A percentile compares a stretch with the other conserved stretches of the same genome.
phyloP scores from a whole-genome alignment of 805 yeast species.

The Pichia paraexigua region DNA sequence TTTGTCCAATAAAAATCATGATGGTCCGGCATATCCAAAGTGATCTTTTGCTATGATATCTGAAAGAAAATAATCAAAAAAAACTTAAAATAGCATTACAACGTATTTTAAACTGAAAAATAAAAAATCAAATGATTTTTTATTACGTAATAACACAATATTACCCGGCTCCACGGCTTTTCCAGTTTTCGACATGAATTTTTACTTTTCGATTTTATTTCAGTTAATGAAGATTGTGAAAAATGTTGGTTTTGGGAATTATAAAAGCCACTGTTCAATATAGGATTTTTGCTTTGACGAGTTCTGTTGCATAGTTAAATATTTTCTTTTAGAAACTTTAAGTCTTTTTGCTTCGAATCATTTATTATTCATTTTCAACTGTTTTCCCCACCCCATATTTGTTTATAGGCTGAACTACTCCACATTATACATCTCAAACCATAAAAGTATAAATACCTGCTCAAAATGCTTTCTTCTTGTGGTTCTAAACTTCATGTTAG shows the following conservation, averaged over 20 bases:
- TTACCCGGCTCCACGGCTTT: background rate
- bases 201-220: background rate
- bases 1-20: slow-evolving; percentile 77
- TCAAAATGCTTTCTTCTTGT: background rate
- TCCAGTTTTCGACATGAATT: background rate
- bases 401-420: background rate
- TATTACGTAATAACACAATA: background rate
- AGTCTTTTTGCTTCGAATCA: background rate
- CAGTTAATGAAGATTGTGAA: background rate
- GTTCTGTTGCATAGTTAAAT: background rate
- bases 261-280: too few species aligned
- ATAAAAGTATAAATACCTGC: background rate
- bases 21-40: background rate
- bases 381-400: background rate
- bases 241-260: background rate
- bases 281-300: background rate
- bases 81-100: too few species aligned
- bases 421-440: background rate
- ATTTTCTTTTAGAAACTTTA: background rate
- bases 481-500: background rate
- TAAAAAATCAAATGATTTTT: background rate
- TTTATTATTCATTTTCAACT: background rate
- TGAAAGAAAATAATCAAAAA: background rate
- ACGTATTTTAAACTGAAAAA: too few species aligned
- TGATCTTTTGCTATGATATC: background rate